Evolutionary conservation across 129 eudicot species (phyloP).

Genomic region (Apium graveolens): DNA sequence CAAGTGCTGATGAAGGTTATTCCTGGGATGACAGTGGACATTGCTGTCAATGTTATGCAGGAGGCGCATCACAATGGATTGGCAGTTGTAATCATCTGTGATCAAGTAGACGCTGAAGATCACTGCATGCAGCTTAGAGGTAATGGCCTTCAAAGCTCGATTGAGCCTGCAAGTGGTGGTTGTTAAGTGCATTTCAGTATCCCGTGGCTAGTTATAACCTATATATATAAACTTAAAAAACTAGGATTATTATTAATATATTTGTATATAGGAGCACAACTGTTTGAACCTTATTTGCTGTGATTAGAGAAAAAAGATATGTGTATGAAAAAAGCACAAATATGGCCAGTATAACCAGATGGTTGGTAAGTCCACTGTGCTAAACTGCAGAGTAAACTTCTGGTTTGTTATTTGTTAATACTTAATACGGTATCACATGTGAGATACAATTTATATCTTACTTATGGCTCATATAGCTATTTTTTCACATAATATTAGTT

Average conservation of each 20-base stretch:
- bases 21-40: constrained; percentile 91
- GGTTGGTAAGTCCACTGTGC: constrained; percentile 1
- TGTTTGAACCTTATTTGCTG: not conserved
- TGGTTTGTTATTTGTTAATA: constrained; percentile 2
- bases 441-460: not conserved
- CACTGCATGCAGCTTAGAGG: constrained; percentile 88
- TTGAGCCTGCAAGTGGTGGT: constrained; percentile 86
- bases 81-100: constrained; percentile 85
- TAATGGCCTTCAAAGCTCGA: constrained; percentile 84
- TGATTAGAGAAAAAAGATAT: not conserved
- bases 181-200: constrained; percentile 25
- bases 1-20: constrained; percentile 96
- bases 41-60: constrained; percentile 92
- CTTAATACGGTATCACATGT: not conserved
- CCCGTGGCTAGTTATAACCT: not conserved
- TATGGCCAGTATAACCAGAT: constrained; percentile 1
- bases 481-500: not conserved
- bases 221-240: not conserved
- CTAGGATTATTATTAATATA: constrained; percentile 6
- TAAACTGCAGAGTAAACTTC: not conserved
- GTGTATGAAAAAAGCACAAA: not conserved
- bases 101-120: constrained; percentile 90
- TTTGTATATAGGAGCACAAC: not conserved
- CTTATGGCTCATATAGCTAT: not conserved
- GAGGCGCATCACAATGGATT: constrained; percentile 88